Base-by-base conservation (phyloP, 2,329 filamentous ascomycete species). In the Graphiopsis chlorocephala region DNA sequence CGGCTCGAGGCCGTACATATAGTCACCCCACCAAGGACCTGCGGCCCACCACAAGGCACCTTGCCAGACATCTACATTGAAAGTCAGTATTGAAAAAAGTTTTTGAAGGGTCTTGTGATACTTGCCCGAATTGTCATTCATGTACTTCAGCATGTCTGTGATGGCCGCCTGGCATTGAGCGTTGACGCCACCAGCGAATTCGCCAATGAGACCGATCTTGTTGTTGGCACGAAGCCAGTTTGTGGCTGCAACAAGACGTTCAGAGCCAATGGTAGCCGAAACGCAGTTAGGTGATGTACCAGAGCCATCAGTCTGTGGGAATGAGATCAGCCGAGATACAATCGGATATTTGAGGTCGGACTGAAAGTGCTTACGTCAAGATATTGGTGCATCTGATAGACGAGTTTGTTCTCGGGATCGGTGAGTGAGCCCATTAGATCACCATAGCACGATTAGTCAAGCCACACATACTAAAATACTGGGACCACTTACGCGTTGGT, bases 311-410 rank as follows among this genome's bases (percentile, higher is more conserved):
- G 75, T 77, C 75, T 87, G 31, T 25, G 17, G 11, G 14, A 15
- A 53, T n/a, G 4, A 10, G 2, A 5, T 53, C 17, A 53, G 50
- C 8, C 20, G 14, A 28, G 8, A 4, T n/a, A 4, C 17, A 14
- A 31, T 2, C 26, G 12, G 15, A 2, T 2, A n/a, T n/a, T 11
- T 10, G 11, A 11, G 8, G 2, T 53, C 15, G 47, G 10, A 29
- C 15, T n/a, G 25, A 26, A 7, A 5, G 17, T 2, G 14, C 50
- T 53, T n/a, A 53, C 50, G n/a, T 53, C 50, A 28, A 53, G 50
- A 20, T 87, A 87, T 75, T 87, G 85, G 72, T 87, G 85, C 85
- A 87, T 86, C 71, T 87, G 83, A 74, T 84, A 86, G 72, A 87
- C 75, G 64, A 86, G 79, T 70, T 84, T 85, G 75, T 85, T 76